These are phyloP conservation scores for Kalmusia sp. DNA, from an alignment of 2,329 filamentous ascomycete genomes.

Conservation along the genomic window DNA sequence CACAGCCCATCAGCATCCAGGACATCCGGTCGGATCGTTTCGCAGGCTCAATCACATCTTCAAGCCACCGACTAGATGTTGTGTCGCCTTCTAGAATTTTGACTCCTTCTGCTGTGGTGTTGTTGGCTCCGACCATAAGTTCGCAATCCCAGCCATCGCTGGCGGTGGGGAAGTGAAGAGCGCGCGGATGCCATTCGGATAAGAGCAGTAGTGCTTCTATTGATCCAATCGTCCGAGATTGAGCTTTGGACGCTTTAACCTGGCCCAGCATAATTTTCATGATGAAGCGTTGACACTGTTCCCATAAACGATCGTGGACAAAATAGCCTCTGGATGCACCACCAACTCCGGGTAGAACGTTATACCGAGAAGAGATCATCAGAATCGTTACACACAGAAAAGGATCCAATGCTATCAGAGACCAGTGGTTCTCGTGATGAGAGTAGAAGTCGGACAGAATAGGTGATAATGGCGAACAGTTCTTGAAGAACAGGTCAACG, in stretches of 20 bases:
- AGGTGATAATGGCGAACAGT: conserved; percentile 59
- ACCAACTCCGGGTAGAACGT: conserved; percentile 46
- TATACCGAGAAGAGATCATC: conserved; percentile 63
- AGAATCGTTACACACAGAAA: conserved; percentile 61
- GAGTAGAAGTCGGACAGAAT: conserved; percentile 59
- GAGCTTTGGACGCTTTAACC: conserved; percentile 59
- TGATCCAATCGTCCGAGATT: conserved; percentile 58
- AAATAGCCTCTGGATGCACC: conserved; percentile 59
- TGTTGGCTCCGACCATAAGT: conserved; percentile 52
- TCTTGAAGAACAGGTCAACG: conserved; percentile 60
- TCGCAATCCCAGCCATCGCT: conserved; percentile 65
- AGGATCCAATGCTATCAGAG: conserved; percentile 59
- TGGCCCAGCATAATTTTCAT: conserved; percentile 62
- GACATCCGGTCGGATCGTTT: conserved; percentile 65
- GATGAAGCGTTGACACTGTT: conserved; percentile 61
- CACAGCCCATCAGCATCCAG: conserved; percentile 65
- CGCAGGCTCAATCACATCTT: conserved; percentile 63
- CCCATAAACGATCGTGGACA: conserved; percentile 62
- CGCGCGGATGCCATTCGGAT: conserved; percentile 65
- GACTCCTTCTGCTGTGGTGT: conserved; percentile 45
- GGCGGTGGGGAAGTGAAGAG: conserved; percentile 61
- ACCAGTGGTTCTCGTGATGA: conserved; percentile 56
- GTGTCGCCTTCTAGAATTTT: conserved; percentile 44
- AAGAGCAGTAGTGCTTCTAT: conserved; percentile 62
- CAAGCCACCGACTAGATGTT: conserved; percentile 55